Evolutionary conservation across 352 stramenopile genomes (phyloP).

Genomic region (Globisporangium middletonii): DNA sequence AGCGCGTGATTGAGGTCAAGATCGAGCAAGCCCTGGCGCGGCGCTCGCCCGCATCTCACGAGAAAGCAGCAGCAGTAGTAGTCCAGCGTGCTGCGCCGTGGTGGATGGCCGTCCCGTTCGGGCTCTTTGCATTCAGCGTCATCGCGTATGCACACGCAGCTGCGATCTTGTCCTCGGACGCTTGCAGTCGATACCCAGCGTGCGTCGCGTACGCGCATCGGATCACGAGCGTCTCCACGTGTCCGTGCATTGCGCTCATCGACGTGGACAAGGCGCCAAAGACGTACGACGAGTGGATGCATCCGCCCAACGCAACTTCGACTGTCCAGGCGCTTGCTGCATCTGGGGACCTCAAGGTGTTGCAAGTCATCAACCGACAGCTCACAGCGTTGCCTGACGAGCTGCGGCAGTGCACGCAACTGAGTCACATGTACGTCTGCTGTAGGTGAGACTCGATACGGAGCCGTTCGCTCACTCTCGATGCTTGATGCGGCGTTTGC

Average conservation of each 20-base stretch:
- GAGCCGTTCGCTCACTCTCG: not conserved
- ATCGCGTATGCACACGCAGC: constrained; percentile 13
- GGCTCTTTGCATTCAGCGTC: constrained; percentile 6
- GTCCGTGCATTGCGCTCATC: constrained; percentile 30
- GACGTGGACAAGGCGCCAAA: constrained; percentile 14
- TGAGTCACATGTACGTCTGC: constrained; percentile 28
- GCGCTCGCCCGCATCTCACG: not conserved
- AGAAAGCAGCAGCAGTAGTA: not conserved
- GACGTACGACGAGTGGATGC: constrained; percentile 22
- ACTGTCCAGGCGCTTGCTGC: constrained; percentile 17
- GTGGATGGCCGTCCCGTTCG: constrained; percentile 14
- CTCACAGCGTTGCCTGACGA: constrained; percentile 17
- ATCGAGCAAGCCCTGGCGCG: constrained; percentile 1
- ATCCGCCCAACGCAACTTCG: constrained; percentile 18
- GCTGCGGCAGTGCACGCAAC: constrained; percentile 17
- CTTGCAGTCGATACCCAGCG: constrained; percentile 16
- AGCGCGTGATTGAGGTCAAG: constrained; percentile 25
- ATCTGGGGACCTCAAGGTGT: constrained; percentile 24
- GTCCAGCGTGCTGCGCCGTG: constrained; percentile 11
- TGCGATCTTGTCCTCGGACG: constrained; percentile 9
- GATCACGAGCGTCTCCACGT: constrained; percentile 8
- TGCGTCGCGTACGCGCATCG: constrained; percentile 21
- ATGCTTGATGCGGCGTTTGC: no score
- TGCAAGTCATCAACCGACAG: constrained; percentile 36
- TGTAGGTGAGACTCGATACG: not conserved